Conservation (phyloP, 1,139 yeast genomes). For the Suhomyces atakaporum region DNA sequence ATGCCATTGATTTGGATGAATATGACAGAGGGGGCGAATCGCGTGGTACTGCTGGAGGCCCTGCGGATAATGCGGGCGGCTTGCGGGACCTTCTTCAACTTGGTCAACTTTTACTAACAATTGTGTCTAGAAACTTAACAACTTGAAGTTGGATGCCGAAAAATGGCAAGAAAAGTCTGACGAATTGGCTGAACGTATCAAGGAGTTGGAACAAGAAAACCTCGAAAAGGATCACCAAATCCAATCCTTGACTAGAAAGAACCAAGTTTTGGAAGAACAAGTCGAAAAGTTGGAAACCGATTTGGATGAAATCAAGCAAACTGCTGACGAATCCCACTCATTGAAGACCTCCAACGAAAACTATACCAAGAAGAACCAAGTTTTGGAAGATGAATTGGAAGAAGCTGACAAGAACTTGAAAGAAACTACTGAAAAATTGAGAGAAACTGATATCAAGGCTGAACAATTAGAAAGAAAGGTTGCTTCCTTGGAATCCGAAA, state of each 20-base stretch:
- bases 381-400: slow-evolving; percentile 92
- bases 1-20: background rate
- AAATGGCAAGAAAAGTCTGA: slow-evolving; percentile 97
- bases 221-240: slow-evolving; percentile 94
- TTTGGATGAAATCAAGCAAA: slow-evolving; percentile 78
- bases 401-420: slow-evolving; percentile 88
- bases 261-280: slow-evolving; percentile 85
- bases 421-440: slow-evolving; percentile 90
- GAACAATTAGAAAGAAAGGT: slow-evolving; percentile 97
- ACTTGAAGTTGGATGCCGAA: slow-evolving; percentile 93
- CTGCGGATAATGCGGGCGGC: too few relatives aligned
- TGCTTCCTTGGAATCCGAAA: slow-evolving; percentile 86
- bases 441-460: slow-evolving; percentile 95
- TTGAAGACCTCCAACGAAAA: slow-evolving; percentile 88
- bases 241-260: slow-evolving; percentile 89
- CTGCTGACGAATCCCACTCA: slow-evolving; percentile 91
- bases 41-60: too few relatives aligned
- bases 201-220: slow-evolving; percentile 88
- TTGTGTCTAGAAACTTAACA: slow-evolving; percentile 71
- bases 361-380: slow-evolving; percentile 87
- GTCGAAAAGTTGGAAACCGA: slow-evolving; percentile 86
- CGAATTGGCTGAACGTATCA: slow-evolving; percentile 76
- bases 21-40: background rate
- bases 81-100: background rate
- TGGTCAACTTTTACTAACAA: slow-evolving; percentile 11